Percentiles rank a stretch among this genome's conserved stretches.
These are phyloP conservation scores for Paspalum vaginatum DNA, from an alignment of 176 grass and related monocot genomes.

Conservation along the genomic window DNA sequence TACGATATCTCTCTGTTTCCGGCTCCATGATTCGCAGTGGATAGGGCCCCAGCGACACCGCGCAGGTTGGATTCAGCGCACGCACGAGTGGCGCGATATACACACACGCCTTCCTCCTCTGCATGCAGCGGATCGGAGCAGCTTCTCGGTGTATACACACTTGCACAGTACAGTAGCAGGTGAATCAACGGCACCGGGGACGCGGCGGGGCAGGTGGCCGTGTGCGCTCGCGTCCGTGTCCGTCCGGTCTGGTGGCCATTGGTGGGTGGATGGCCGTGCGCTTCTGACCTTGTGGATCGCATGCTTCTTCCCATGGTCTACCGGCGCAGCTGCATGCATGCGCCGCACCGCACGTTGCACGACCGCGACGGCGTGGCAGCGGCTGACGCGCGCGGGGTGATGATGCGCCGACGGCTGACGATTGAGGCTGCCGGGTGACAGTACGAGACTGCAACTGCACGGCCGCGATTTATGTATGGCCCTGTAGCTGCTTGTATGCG, in stretches of 20 bases:
- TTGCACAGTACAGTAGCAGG: background rate
- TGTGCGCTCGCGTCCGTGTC: background rate
- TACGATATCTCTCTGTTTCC: too few relatives aligned
- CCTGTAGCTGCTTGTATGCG: background rate
- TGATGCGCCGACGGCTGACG: background rate
- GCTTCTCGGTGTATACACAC: background rate
- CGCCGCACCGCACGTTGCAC: background rate
- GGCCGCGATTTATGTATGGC: background rate
- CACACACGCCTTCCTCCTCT: background rate
- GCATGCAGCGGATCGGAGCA: background rate
- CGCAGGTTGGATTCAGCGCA: conserved; percentile 10
- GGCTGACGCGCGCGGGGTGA: background rate
- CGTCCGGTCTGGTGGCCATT: too few relatives aligned
- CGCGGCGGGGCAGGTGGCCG: background rate
- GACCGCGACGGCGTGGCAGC: background rate
- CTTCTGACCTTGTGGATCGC: conserved; percentile 11
- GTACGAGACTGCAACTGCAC: background rate
- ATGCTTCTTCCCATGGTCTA: background rate
- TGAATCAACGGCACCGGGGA: background rate
- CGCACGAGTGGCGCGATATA: conserved; percentile 9
- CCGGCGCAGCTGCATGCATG: background rate
- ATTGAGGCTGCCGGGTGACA: background rate
- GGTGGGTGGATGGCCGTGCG: too few relatives aligned
- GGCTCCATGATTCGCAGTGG: background rate
- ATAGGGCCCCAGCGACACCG: background rate